Evolutionary conservation across 2,329 filamentous ascomycete species (phyloP), one percentile per base, ranked within the genome.

Genomic region (Colletotrichum orchidophilum): DNA sequence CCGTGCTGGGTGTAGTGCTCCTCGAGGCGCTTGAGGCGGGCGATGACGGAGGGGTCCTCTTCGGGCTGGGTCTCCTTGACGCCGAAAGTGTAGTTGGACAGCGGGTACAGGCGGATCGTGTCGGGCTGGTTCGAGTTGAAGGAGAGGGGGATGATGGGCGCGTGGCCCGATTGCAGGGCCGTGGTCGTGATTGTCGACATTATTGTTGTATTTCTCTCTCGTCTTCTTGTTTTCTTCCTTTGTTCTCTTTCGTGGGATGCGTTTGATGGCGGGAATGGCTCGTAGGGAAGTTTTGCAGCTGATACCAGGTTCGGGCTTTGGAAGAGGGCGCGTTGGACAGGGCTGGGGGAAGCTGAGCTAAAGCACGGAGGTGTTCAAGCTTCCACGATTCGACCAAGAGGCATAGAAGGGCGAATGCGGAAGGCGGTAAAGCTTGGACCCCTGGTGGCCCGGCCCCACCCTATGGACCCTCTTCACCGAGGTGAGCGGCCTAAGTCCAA

Each of bases 41-140:
- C 95, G 68, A 97, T 90, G 2, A 99, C 96, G 0, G 95, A 98
- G 0, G 96, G 95, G 78, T 99, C 96, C 83, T 99, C 96, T 83
- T 99, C 96, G 2, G 96, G 96, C 81, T 99, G 96, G 26, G 94
- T 97, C 86, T 98, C 96, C 84, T 99, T 99, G 72, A 97, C 97
- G 73, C 96, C 96, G 78, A 99, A 98, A 27, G 96, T 98, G 87
- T 99, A 99, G 87, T 98, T 99, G 75, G 95, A 97, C 59, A 99
- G 89, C 39, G 96, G 96, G 80, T 95, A 98, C 29, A 99, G 90
- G 63, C 94, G 93, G 78, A 99, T 95, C 2, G 95, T 96, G 76
- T 91, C 86, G 39, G 96, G 94, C 82, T 99, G 96, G 80, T 96
- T 95, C 63, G 90, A 91, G 80, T 95, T 94, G 88, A 99, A 99